Conservation (phyloP, 2,329 filamentous ascomycete species). For the Cercospora janseana region DNA sequence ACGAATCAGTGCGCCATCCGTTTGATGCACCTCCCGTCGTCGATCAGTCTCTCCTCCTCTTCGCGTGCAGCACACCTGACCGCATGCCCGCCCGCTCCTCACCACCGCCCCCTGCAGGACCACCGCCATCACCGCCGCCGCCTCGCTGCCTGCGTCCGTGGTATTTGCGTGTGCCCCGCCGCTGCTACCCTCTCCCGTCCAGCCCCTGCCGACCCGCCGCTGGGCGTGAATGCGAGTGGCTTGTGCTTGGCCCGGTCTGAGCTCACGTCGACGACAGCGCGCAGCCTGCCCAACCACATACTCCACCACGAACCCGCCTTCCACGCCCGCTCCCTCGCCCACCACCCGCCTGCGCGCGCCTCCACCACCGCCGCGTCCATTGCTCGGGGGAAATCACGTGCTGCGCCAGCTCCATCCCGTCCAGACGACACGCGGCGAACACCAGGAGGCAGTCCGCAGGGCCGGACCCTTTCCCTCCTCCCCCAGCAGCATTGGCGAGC, state of each 20-base stretch:
- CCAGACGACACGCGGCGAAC: constrained; percentile 16
- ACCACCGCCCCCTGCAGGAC: not conserved
- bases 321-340: not conserved
- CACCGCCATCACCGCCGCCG: not conserved
- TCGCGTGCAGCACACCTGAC: constrained; percentile 3
- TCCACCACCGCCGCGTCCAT: too few relatives aligned
- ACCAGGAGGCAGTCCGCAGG: constrained; percentile 21
- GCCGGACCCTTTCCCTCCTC: constrained; percentile 28
- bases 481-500: constrained; percentile 34
- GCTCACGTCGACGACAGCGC: constrained; percentile 13
- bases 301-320: constrained; percentile 1
- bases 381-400: constrained; percentile 7
- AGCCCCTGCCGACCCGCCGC: constrained; percentile 1
- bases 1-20: constrained; percentile 8
- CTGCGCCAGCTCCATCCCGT: constrained; percentile 10
- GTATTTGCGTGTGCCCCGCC: not conserved
- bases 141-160: not conserved
- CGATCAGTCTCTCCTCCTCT: constrained; percentile 4
- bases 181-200: constrained; percentile 1
- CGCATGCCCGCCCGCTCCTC: not conserved
- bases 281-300: not conserved
- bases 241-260: constrained; percentile 13
- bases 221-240: constrained; percentile 2
- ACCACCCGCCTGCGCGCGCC: constrained; percentile 1
- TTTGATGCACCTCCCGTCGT: not conserved